phyloP scores from a whole-genome alignment of 108 stramenopile genomes.

The Cyclostephanos invisitatus region DNA sequence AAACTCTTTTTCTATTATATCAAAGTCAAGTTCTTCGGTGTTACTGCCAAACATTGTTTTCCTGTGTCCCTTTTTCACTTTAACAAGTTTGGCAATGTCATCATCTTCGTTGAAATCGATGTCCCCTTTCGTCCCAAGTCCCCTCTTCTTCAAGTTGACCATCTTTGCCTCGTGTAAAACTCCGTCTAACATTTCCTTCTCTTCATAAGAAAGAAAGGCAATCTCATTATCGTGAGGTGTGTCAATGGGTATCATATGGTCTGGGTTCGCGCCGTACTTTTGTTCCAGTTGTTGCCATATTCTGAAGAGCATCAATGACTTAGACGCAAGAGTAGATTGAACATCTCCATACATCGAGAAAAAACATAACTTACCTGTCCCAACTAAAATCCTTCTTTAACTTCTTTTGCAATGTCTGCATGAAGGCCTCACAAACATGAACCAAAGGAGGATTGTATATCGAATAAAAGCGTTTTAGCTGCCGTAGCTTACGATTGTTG shows the following conservation, averaged over 20 bases:
- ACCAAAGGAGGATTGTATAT: slow-evolving; percentile 52
- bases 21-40: slow-evolving; percentile 17
- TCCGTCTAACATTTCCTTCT: slow-evolving; percentile 45
- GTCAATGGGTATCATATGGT: slow-evolving; percentile 52
- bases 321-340: not conserved
- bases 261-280: slow-evolving; percentile 55
- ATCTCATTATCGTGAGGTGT: slow-evolving; percentile 39
- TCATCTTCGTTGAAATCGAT: slow-evolving; percentile 46
- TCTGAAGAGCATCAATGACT: not conserved
- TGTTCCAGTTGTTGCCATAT: slow-evolving; percentile 46
- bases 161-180: slow-evolving; percentile 41
- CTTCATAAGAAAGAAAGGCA: slow-evolving; percentile 33
- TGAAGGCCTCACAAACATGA: slow-evolving; percentile 43
- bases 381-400: slow-evolving; percentile 46
- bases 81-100: slow-evolving; percentile 39
- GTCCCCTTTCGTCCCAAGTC: slow-evolving; percentile 10
- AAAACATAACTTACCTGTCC: slow-evolving; percentile 14
- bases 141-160: slow-evolving; percentile 24
- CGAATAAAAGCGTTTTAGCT: slow-evolving; percentile 58
- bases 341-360: not conserved
- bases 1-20: slow-evolving; percentile 28
- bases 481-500: slow-evolving; percentile 28
- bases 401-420: slow-evolving; percentile 26
- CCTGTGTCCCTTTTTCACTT: slow-evolving; percentile 7
- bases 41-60: not conserved